Percentiles rank a stretch among this genome's conserved stretches.
phyloP scores from a whole-genome alignment of 2,329 filamentous ascomycete genomes.

The Scorias spongiosa region DNA sequence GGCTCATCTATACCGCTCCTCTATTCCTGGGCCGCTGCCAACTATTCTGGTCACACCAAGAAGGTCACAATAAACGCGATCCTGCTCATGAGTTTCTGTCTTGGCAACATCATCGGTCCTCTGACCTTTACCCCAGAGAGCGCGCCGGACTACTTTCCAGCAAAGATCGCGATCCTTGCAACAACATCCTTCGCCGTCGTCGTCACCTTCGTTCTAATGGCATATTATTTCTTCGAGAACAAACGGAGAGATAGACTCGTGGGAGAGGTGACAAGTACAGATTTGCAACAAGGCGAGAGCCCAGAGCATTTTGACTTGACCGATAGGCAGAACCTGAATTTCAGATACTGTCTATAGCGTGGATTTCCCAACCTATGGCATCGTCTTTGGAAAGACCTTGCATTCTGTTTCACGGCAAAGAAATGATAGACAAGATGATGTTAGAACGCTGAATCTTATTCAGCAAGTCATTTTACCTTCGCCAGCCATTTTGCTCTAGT shows the following conservation, averaged over 20 bases:
- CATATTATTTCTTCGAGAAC: conserved; percentile 37
- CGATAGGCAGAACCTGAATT: background rate
- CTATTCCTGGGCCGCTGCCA: conserved; percentile 19
- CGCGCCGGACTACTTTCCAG: conserved; percentile 26
- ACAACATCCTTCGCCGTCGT: conserved; percentile 20
- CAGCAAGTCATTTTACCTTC: background rate
- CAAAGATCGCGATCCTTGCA: conserved; percentile 28
- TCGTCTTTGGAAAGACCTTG: background rate
- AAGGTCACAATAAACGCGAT: conserved; percentile 54
- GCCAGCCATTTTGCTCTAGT: too few relatives aligned
- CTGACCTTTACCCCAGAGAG: conserved; percentile 23
- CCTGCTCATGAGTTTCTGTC: conserved; percentile 16
- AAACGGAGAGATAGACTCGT: conserved; percentile 13
- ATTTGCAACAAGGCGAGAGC: background rate
- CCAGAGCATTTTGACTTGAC: background rate
- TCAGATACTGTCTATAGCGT: background rate
- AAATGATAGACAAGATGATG: background rate
- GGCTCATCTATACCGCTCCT: conserved; percentile 23
- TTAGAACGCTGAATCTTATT: background rate
- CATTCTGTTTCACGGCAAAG: background rate
- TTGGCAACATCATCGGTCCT: conserved; percentile 29
- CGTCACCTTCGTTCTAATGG: conserved; percentile 30
- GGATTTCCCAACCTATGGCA: background rate
- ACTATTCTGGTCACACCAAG: conserved; percentile 60
- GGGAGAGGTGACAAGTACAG: background rate